Evolutionary conservation across 345 rosid genomes (phyloP).

Genomic region (Hibiscus trionum): DNA sequence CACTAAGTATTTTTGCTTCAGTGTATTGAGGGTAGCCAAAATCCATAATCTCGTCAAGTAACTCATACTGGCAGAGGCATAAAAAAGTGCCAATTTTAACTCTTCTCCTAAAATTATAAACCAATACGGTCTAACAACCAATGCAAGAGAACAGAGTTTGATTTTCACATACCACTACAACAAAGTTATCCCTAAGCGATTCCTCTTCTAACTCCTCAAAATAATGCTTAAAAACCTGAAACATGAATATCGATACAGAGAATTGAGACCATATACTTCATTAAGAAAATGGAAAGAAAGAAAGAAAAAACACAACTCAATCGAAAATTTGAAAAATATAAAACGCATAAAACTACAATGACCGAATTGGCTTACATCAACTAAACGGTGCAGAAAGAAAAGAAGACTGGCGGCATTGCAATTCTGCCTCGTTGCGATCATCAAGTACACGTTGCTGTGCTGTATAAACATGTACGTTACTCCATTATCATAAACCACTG

Average conservation of each 20-base stretch:
- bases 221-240: constrained; percentile 93
- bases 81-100: constrained; percentile 5
- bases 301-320: neutral
- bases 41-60: constrained; percentile 99
- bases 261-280: neutral
- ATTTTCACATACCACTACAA: constrained; percentile 79
- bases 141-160: neutral
- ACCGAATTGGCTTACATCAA: constrained; percentile 58
- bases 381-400: constrained; percentile 78
- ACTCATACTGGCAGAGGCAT: constrained; percentile 62
- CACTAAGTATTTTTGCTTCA: constrained; percentile 85
- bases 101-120: neutral
- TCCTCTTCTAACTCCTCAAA: constrained; percentile 97
- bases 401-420: constrained; percentile 96
- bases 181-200: constrained; percentile 94
- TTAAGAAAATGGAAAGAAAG: neutral
- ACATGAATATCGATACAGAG: neutral
- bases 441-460: constrained; percentile 84
- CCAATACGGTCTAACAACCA: neutral
- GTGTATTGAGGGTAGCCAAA: constrained; percentile 94
- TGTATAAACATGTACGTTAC: constrained; percentile 90
- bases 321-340: neutral
- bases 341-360: constrained; percentile 5
- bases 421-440: constrained; percentile 89
- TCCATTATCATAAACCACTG: constrained; percentile 90